phyloP scores from a whole-genome alignment of 1,284 basidiomycete species.

The Hemileia vastatrix region DNA sequence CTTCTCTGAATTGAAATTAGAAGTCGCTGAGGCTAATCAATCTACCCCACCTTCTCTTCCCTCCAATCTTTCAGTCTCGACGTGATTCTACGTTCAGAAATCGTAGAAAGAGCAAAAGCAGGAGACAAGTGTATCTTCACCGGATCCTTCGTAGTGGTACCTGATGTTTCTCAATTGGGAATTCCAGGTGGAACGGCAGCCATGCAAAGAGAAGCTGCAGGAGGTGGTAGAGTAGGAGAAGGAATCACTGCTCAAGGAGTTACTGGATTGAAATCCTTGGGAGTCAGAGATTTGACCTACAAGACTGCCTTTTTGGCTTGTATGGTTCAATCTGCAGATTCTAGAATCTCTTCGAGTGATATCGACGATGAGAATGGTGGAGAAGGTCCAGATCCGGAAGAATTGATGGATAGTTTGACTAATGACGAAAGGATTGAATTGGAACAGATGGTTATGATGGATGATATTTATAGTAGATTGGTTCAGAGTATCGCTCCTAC shows the following conservation, averaged over 20 bases:
- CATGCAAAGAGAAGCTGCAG: constrained; percentile 37
- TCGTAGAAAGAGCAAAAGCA: constrained; percentile 43
- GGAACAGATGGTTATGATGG: constrained; percentile 39
- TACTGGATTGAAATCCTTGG: constrained; percentile 39
- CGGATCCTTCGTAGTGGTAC: constrained; percentile 42
- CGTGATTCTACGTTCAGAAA: constrained; percentile 41
- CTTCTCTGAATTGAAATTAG: too few relatives aligned
- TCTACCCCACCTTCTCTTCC: background rate
- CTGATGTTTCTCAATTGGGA: constrained; percentile 42
- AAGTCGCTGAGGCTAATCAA: too few relatives aligned
- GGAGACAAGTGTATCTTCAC: constrained; percentile 44
- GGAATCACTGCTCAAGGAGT: constrained; percentile 38
- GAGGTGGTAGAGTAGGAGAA: constrained; percentile 35
- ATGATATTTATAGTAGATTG: constrained; percentile 42
- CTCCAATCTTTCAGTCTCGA: constrained; percentile 33
- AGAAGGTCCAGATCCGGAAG: constrained; percentile 35
- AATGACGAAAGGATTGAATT: constrained; percentile 41
- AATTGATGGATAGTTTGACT: constrained; percentile 37
- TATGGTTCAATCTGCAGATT: constrained; percentile 39
- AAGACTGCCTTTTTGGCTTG: constrained; percentile 43
- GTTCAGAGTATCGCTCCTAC: constrained; percentile 43
- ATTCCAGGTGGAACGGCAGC: constrained; percentile 42
- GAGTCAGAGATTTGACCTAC: constrained; percentile 43
- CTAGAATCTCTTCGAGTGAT: constrained; percentile 26
- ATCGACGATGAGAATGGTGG: constrained; percentile 27